phyloP scores from a whole-genome alignment of 495 filamentous ascomycete species.

The Penicillium verhagenii region DNA sequence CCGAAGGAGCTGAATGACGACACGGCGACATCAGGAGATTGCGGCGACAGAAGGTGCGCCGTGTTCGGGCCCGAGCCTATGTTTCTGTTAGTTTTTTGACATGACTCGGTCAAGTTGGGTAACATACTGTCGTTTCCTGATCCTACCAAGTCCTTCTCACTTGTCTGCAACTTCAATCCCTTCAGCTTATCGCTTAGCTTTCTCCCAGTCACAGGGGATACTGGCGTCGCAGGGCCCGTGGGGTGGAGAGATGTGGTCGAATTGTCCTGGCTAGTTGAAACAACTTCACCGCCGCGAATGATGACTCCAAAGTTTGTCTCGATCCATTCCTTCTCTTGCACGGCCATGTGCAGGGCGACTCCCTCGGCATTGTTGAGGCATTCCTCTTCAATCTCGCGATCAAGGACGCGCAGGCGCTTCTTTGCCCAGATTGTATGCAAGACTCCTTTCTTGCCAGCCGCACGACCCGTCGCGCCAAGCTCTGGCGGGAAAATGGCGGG shows the following conservation, averaged over 20 bases:
- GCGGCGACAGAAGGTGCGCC: constrained; percentile 55
- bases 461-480: constrained; percentile 60
- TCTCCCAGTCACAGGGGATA: constrained; percentile 58
- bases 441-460: constrained; percentile 72
- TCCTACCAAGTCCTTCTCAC: constrained; percentile 53
- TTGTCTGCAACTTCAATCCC: constrained; percentile 73
- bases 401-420: constrained; percentile 66
- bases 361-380: constrained; percentile 68
- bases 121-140: constrained; percentile 44
- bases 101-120: background rate
- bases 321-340: constrained; percentile 79
- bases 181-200: constrained; percentile 72
- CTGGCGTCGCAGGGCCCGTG: constrained; percentile 47
- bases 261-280: constrained; percentile 16
- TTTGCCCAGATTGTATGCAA: constrained; percentile 83
- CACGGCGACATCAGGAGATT: constrained; percentile 63
- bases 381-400: constrained; percentile 67
- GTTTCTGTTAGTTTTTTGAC: background rate
- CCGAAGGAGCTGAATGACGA: constrained; percentile 62
- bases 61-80: background rate
- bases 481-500: constrained; percentile 79
- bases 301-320: constrained; percentile 71
- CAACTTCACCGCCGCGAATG: constrained; percentile 17
- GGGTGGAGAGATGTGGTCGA: constrained; percentile 7
- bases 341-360: constrained; percentile 75